These are phyloP conservation scores for Talaromyces funiculosus DNA, from an alignment of 2,329 filamentous ascomycete species.

Conservation along the genomic window DNA sequence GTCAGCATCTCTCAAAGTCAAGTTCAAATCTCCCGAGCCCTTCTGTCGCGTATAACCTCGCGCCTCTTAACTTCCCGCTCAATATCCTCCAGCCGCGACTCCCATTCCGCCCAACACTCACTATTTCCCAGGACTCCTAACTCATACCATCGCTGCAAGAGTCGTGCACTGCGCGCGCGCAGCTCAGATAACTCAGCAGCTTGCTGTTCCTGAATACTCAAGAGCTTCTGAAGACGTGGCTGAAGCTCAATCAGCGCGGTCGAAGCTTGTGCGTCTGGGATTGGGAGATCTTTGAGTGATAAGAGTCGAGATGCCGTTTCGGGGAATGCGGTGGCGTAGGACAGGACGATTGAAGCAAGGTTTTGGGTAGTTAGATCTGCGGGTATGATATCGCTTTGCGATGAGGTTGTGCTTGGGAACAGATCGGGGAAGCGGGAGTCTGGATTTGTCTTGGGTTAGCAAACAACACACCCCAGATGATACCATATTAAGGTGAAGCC, in stretches of 20 bases:
- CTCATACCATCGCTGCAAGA: constrained; percentile 69
- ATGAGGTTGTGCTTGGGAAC: constrained; percentile 30
- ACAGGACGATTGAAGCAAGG: constrained; percentile 38
- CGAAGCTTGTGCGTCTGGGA: constrained; percentile 39
- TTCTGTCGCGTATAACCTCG: constrained; percentile 53
- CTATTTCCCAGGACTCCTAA: constrained; percentile 62
- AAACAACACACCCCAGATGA: background rate
- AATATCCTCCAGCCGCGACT: constrained; percentile 59
- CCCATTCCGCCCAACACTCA: constrained; percentile 64
- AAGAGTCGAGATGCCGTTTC: constrained; percentile 44
- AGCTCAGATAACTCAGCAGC: constrained; percentile 37
- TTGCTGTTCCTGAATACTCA: constrained; percentile 34
- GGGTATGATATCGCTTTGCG: constrained; percentile 24
- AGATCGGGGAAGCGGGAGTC: constrained; percentile 39
- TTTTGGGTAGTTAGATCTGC: constrained; percentile 32
- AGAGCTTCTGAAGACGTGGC: constrained; percentile 36
- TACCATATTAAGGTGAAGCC: background rate
- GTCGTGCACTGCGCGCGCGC: constrained; percentile 39
- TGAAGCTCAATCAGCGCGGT: constrained; percentile 38
- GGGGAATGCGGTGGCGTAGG: constrained; percentile 42
- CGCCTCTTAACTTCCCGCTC: constrained; percentile 61
- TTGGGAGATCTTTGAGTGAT: constrained; percentile 44
- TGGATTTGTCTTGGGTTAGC: constrained; percentile 18
- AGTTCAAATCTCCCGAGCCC: constrained; percentile 40
- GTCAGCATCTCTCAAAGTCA: background rate